A percentile compares a stretch with the other conserved stretches of the same genome.
Conservation (phyloP, 2,329 filamentous ascomycete genomes). For the Septoria petroselini region DNA sequence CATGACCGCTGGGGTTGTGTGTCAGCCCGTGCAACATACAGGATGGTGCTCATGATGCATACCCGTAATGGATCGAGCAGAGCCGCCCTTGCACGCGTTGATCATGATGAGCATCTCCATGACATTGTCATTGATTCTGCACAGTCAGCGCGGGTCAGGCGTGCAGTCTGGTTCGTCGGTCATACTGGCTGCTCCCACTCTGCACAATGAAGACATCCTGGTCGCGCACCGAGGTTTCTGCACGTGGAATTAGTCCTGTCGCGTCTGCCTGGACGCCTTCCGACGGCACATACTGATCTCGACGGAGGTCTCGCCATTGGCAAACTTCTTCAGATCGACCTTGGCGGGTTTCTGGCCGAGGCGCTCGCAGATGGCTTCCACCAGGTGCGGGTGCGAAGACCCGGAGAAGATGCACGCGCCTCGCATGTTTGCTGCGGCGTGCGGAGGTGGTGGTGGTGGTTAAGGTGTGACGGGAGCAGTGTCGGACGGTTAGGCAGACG, state of each 20-base stretch:
- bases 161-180: slow-evolving; percentile 11
- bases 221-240: slow-evolving; percentile 72
- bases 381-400: slow-evolving; percentile 61
- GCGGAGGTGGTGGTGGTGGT: not conserved
- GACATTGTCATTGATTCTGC: slow-evolving; percentile 89
- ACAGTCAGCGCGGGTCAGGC: slow-evolving; percentile 25
- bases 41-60: slow-evolving; percentile 37
- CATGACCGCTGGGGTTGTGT: slow-evolving; percentile 66
- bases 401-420: slow-evolving; percentile 66
- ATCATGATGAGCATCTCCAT: slow-evolving; percentile 88
- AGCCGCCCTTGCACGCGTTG: slow-evolving; percentile 64
- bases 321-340: slow-evolving; percentile 63
- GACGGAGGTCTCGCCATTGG: slow-evolving; percentile 68
- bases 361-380: slow-evolving; percentile 64
- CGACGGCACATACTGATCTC: slow-evolving; percentile 54
- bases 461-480: not conserved
- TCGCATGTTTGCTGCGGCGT: slow-evolving; percentile 50
- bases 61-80: slow-evolving; percentile 95
- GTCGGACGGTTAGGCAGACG: slow-evolving; percentile 17
- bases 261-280: slow-evolving; percentile 23
- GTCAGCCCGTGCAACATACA: slow-evolving; percentile 2
- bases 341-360: slow-evolving; percentile 59
- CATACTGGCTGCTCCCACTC: slow-evolving; percentile 78
- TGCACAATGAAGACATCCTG: slow-evolving; percentile 99
- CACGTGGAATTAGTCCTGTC: slow-evolving; percentile 24